phyloP scores from a whole-genome alignment of 805 yeast species.

The Lachancea mirantina region DNA sequence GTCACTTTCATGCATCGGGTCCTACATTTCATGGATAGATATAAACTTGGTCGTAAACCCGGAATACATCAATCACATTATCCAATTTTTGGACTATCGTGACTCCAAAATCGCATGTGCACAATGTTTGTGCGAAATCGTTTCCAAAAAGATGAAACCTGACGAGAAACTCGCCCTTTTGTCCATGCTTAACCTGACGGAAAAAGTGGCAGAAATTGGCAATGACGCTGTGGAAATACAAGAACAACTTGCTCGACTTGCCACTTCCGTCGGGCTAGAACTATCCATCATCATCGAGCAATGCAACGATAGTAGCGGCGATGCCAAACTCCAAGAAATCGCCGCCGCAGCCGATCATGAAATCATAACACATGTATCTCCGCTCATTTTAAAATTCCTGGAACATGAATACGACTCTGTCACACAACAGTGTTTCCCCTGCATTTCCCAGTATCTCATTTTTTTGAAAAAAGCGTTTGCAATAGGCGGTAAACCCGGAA shows the following conservation, averaged over 20 bases:
- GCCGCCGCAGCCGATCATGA: conserved; percentile 39
- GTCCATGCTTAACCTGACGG: conserved; percentile 58
- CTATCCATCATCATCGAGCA: conserved; percentile 60
- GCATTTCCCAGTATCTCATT: conserved; percentile 65
- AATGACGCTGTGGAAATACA: conserved; percentile 55
- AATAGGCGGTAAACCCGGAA: conserved; percentile 34
- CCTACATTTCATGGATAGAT: conserved; percentile 90
- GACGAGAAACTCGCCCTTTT: conserved; percentile 57
- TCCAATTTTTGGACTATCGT: conserved; percentile 45
- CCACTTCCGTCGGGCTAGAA: conserved; percentile 70
- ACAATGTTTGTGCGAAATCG: conserved; percentile 45
- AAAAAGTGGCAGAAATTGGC: conserved; percentile 32
- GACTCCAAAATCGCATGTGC: conserved; percentile 53
- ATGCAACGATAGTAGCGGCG: conserved; percentile 32
- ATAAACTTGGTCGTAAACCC: conserved; percentile 54
- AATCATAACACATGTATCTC: conserved; percentile 54
- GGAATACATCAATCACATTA: conserved; percentile 50
- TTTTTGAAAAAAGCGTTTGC: conserved; percentile 52
- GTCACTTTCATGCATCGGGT: conserved; percentile 61
- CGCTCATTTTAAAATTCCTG: conserved; percentile 62
- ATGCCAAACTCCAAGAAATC: conserved; percentile 31
- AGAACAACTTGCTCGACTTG: conserved; percentile 68
- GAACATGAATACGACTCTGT: conserved; percentile 85
- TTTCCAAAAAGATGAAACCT: conserved; percentile 74
- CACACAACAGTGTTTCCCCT: conserved; percentile 73